phyloP scores from a whole-genome alignment of 345 rosid species.

The Dipteronia sinensis region DNA sequence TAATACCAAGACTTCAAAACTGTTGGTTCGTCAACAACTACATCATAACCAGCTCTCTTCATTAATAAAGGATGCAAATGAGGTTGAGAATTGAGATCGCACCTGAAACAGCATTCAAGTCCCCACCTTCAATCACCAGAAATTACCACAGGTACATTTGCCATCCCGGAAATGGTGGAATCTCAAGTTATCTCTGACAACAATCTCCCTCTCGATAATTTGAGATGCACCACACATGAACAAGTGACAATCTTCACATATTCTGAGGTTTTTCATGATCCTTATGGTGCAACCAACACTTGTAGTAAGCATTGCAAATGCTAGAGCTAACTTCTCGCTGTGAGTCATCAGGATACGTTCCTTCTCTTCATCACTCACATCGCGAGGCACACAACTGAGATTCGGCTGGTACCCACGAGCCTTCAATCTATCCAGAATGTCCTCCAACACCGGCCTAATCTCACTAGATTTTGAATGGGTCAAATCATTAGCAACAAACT shows the following conservation, averaged over 20 bases:
- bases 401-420: slow-evolving; percentile 57
- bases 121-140: slow-evolving; percentile 52
- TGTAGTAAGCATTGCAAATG: slow-evolving; percentile 57
- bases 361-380: slow-evolving; percentile 55
- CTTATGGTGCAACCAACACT: slow-evolving; percentile 39
- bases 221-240: slow-evolving; percentile 60
- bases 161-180: slow-evolving; percentile 79
- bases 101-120: background rate
- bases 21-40: background rate
- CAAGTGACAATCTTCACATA: slow-evolving; percentile 76
- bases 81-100: background rate
- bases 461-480: slow-evolving; percentile 54
- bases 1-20: background rate
- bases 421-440: slow-evolving; percentile 46
- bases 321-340: slow-evolving; percentile 77
- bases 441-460: slow-evolving; percentile 50
- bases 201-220: slow-evolving; percentile 52
- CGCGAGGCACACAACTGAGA: slow-evolving; percentile 52
- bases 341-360: slow-evolving; percentile 51
- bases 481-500: slow-evolving; percentile 66
- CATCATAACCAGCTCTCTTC: background rate
- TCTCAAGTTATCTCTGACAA: slow-evolving; percentile 70
- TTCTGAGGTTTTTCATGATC: slow-evolving; percentile 75
- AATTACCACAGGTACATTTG: slow-evolving; percentile 68
- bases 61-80: background rate